Evolutionary conservation across 148 eudicot genomes (phyloP), one percentile per base, ranked within the genome.

Genomic region (Nepenthes mirabilis): DNA sequence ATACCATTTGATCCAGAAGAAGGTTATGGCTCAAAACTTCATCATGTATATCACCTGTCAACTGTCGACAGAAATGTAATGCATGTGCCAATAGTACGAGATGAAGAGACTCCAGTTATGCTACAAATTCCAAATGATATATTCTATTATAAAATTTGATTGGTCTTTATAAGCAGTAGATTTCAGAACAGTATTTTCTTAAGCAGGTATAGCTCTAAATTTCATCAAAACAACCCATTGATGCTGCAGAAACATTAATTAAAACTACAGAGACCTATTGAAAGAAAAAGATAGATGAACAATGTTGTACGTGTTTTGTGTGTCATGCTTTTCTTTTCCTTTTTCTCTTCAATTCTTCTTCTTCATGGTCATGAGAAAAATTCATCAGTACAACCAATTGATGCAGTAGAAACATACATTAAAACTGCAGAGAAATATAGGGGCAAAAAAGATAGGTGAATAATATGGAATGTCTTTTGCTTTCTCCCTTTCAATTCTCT

Each of bases 41-140:
- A 55, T 75, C 91, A 64, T 87, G 97, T 73, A 90, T 81, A 61
- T 83, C 97, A 53, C 97, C 89, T 12, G 97, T 84, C 63, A 90
- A 64, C 97, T 90, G 87, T 58, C 72, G 68, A 43, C 14, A 59
- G 34, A 55, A 64, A 56, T 47, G 36, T 13, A 63, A 47, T 43
- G 9, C 9, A 9, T 47, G 35, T 5, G 37, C 53, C 60, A 65
- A 55, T 9, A 45, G 43, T 45, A 47, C 47, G 36, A 37, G 7
- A 33, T 9, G 2, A 40, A 40, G 8, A 40, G 45, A 40, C 6
- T 40, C 45, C 4, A 40, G 11, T 2, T n/a, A 49, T 11, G 52
- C 6, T 2, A 49, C 14, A 49, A 11, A 49, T 49, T 2, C n/a
- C 12, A 49, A 49, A 6, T n/a, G 14, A n/a, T 2, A 5, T 49